Evolutionary conservation across 371 early-diverging fungal genomes (phyloP), one percentile per base, ranked within the genome.

Genomic region (Amoeboaphelidium protococcarum): DNA sequence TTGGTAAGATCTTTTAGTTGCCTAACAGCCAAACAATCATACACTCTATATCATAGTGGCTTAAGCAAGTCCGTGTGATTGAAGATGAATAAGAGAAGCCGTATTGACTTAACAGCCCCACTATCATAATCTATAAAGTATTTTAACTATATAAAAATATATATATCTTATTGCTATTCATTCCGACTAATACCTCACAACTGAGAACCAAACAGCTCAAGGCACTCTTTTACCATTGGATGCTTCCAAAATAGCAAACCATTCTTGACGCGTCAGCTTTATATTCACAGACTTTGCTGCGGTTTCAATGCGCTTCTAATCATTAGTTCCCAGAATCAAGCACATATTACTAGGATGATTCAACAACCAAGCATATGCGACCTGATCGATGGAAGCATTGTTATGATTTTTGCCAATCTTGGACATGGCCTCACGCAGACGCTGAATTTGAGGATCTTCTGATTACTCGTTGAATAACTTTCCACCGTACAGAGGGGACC

Each of bases 331-430:
- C 26, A 62, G 40, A 0, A 62, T 54, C 3, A 53, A 50, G 25
- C 47, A 27, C 12, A 48, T 48, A 1, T 48, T 41, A 1, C 54
- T 48, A 1, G 63, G 63, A 44, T 58, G 58, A 21, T 27, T 23
- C 43, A 62, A 40, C 23, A 62, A 41, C 63, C 63, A 62, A 13
- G 63, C 61, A 44, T 50, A 61, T n/a, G 58, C 58, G 20, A 62
- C 52, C 37, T 62, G 61, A 44, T 60, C 61, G 23, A 59, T 52
- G 6, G 58, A 49, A 16, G 55, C 60, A 1, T 49, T 40, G 22
- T 46, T 24, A 12, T 58, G 22, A 1, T 50, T 37, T 16, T 41
- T 31, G 4, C 54, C 63, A n/a, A 61, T 48, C 44, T 44, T 43
- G 21, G 40, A 47, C 37, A 62, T 44, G 10, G 51, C 58, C 2